Evolutionary conservation across 2,329 filamentous ascomycete genomes (phyloP), one percentile per base, ranked within the genome.

Genomic region (Gnomoniopsis smithogilvyi): DNA sequence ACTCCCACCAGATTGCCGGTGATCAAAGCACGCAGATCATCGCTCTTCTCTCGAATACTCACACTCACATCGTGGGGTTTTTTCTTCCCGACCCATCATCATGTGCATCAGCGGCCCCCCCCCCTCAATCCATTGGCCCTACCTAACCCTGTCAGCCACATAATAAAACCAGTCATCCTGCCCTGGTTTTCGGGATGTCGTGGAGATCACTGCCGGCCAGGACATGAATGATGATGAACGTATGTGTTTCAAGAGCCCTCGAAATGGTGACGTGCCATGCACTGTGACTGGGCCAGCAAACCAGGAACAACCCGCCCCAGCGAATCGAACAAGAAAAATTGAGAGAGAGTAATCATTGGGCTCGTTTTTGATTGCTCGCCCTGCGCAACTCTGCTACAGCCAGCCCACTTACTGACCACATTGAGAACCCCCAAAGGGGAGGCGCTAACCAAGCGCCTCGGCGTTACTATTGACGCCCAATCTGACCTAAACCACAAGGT

Each of bases 191-290:
- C 26, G 12, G 48, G 2, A 17, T 21, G 19, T 38, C 33, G 26
- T 10, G 8, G 10, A 4, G n/a, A 12, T 6, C 3, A 6, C 33
- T 24, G 43, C 17, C 19, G 54, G 45, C 19, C 19, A 24, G 45
- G 57, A 57, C 56, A 54, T 58, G 46, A 57, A 63, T 21, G 51
- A 52, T 38, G 54, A 50, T 24, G 38, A 24, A 19, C 19, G 33
- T 38, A 53, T 48, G 60, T 66, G 64, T 67, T 67, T 66, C 63
- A 66, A 64, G 54, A 60, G 56, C 51, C 49, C 12, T 33, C 36
- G 52, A 60, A 52, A 43, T 59, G 60, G 60, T 59, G 60, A 56
- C 51, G 49, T 49, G 60, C 49, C 22, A 24, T 6, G 15, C 33
- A 19, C 43, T 54, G 50, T 60, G 48, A 62, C 53, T 62, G 57